phyloP scores from a whole-genome alignment of 2,329 filamentous ascomycete genomes.

The Sphaerulina populicola region DNA sequence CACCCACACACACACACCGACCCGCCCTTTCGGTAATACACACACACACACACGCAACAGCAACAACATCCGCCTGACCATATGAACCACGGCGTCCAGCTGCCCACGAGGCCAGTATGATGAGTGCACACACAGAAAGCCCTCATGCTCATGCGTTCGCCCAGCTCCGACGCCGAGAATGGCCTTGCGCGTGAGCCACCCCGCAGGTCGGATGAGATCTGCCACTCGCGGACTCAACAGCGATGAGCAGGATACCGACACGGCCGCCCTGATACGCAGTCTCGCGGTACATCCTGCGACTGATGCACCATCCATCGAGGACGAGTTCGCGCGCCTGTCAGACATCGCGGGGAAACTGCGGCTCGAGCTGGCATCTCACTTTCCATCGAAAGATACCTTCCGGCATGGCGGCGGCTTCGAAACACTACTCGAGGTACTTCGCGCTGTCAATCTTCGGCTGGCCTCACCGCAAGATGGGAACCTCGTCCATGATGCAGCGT shows the following conservation, averaged over 20 bases:
- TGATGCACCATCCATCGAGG: conserved; percentile 14
- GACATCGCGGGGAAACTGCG: conserved; percentile 19
- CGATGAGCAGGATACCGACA: conserved; percentile 23
- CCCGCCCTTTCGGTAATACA: conserved; percentile 1
- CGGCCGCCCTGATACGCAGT: conserved; percentile 22
- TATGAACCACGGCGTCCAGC: conserved; percentile 12
- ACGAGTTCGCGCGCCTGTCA: conserved; percentile 14
- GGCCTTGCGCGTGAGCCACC: conserved; percentile 20
- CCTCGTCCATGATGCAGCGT: background rate
- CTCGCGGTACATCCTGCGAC: conserved; percentile 12
- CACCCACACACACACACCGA: background rate
- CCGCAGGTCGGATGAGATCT: conserved; percentile 23
- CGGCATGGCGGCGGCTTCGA: conserved; percentile 29
- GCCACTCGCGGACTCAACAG: conserved; percentile 24
- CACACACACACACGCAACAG: background rate
- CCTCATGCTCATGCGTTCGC: conserved; percentile 3
- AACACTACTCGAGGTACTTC: conserved; percentile 20
- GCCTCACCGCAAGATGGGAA: conserved; percentile 10
- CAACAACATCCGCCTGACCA: conserved; percentile 1
- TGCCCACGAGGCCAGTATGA: conserved; percentile 18
- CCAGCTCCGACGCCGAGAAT: conserved; percentile 18
- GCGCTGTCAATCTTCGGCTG: conserved; percentile 10
- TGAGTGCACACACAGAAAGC: conserved; percentile 10
- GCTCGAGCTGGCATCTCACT: conserved; percentile 15
- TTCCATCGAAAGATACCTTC: conserved; percentile 26